Base-by-base conservation (phyloP, 352 stramenopile species). In the Phytophthora gonapodyides region DNA sequence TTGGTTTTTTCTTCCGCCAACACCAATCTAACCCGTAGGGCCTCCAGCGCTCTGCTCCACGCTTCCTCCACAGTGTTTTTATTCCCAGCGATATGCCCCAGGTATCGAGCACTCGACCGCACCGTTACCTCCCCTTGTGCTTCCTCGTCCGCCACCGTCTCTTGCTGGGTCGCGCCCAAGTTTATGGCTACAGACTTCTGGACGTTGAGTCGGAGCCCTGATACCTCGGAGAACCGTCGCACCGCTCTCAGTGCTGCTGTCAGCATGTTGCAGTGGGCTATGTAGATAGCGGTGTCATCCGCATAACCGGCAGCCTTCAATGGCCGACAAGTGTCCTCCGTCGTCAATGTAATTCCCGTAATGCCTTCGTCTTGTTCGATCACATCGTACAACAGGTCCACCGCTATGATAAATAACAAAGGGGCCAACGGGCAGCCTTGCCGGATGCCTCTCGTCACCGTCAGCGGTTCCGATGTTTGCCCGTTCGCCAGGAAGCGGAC, bases 281-380 rank as follows among this genome's bases (percentile, higher is more conserved):
- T 40, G 13, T 64, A 64, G 2, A 57, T 57, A 1, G 56, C 46
- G 3, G 46, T 52, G 30, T 57, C 36, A 6, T 63, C 55, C 11
- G 44, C 44, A 37, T 63, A 63, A 0, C 55, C 44, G 2, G 44
- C 51, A 2, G 50, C 19, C 43, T 21, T 40, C 3, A 58, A 27
- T 16, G n/a, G 5, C 11, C 7, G 9, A 2, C n/a, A 10, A 13
- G 17, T 11, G 10, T 6, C 11, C 2, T 33, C 9, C 3, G 17
- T 30, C 16, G 4, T n/a, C 2, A 50, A 40, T 11, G 24, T 7
- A 8, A 58, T 58, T 1, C 51, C 27, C 12, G 1, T 6, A 63
- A 13, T 2, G n/a, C 0, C 7, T 13, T 2, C 0, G 1, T 45
- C 15, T n/a, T 1, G 1, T 4, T 56, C 27, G 0, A 63, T 56